A percentile compares a stretch with the other conserved stretches of the same genome.
Evolutionary conservation across 2,329 filamentous ascomycete genomes (phyloP).

Genomic region (Diplodia sapinea): DNA sequence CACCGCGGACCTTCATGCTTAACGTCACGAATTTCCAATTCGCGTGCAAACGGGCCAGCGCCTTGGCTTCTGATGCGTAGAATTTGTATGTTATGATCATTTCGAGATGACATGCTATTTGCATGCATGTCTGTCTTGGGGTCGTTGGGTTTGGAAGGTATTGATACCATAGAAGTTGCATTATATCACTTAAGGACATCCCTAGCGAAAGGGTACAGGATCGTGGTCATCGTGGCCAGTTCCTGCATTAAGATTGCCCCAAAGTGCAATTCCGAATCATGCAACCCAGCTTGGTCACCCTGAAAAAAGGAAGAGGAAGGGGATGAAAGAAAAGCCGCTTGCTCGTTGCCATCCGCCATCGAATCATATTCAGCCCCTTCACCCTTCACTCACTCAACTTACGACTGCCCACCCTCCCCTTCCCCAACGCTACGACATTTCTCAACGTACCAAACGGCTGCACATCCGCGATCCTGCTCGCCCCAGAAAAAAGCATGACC

Average conservation of each 20-base stretch:
- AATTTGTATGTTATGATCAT: background rate
- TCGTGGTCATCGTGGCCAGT: no score
- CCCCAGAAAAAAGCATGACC: constrained; percentile 86
- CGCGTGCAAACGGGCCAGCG: background rate
- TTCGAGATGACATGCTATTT: background rate
- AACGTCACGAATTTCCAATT: background rate
- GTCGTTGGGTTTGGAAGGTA: background rate
- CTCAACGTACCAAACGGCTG: constrained; percentile 86
- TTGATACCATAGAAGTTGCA: background rate
- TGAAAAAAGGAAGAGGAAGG: no score
- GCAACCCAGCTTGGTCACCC: no score
- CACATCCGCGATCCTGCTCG: constrained; percentile 81
- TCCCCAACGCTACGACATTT: constrained; percentile 54
- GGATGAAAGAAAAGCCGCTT: no score
- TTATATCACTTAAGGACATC: background rate
- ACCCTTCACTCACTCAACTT: background rate
- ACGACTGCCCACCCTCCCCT: constrained; percentile 17
- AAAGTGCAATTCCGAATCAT: no score
- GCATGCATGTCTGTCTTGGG: background rate
- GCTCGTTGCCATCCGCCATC: no score
- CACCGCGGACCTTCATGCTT: background rate
- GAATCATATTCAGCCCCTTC: background rate
- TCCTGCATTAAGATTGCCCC: no score
- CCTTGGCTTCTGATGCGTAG: background rate
- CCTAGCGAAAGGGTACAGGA: no score